A percentile compares a stretch with the other conserved stretches of the same genome.
Evolutionary conservation across 1,284 basidiomycete genomes (phyloP).

Genomic region (Trichosporon ovoides): DNA sequence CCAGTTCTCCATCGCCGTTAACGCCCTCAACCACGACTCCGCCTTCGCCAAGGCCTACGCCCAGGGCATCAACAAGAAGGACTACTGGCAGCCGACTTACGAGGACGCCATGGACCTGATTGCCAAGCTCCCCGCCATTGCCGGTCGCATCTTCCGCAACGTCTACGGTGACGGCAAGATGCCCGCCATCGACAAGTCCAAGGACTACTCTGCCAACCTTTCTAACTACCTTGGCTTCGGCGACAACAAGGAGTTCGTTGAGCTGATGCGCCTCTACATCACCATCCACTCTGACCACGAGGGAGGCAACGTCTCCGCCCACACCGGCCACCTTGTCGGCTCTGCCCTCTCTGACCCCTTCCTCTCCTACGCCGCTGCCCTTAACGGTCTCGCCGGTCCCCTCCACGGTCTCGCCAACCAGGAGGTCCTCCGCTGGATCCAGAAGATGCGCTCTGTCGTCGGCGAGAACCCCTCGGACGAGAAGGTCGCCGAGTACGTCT

Average conservation of each 20-base stretch:
- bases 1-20: constrained; percentile 86
- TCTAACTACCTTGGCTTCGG: constrained; percentile 88
- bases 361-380: constrained; percentile 86
- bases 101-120: constrained; percentile 98
- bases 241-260: constrained; percentile 81
- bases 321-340: constrained; percentile 92
- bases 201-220: constrained; percentile 93
- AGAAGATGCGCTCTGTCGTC: constrained; percentile 80
- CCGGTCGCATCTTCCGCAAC: constrained; percentile 94
- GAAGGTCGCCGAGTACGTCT: constrained; percentile 84
- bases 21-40: constrained; percentile 94
- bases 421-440: constrained; percentile 81
- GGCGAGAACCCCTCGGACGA: constrained; percentile 77
- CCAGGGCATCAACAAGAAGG: constrained; percentile 86
- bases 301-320: constrained; percentile 97
- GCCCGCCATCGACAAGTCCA: constrained; percentile 76
- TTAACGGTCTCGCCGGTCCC: constrained; percentile 95
- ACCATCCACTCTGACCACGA: constrained; percentile 99
- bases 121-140: constrained; percentile 95
- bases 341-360: constrained; percentile 97
- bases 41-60: constrained; percentile 95
- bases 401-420: constrained; percentile 93
- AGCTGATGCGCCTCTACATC: constrained; percentile 93
- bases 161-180: constrained; percentile 81
- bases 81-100: constrained; percentile 94